Evolutionary conservation across 768 basidiomycete species (phyloP).

Genomic region (Gloeopeniophorella convolvens): DNA sequence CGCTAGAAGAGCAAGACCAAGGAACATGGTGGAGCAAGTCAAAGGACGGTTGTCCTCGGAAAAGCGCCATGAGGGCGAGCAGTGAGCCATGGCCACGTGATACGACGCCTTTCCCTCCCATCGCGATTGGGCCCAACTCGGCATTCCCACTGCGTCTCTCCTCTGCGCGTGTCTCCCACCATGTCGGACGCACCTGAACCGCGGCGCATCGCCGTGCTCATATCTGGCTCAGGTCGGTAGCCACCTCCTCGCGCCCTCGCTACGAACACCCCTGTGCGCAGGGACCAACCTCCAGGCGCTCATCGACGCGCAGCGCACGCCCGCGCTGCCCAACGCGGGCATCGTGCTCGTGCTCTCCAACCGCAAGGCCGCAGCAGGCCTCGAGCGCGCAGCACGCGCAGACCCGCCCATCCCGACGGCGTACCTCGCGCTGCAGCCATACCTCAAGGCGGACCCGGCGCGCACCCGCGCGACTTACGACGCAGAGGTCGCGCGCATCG

Average conservation of each 20-base stretch:
- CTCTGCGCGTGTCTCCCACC: neutral
- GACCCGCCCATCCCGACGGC: constrained; percentile 75
- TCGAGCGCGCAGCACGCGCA: constrained; percentile 68
- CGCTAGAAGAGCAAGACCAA: neutral
- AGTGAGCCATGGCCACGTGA: constrained; percentile 10
- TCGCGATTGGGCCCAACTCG: neutral
- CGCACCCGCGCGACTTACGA: constrained; percentile 84
- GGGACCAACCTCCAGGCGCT: constrained; percentile 96
- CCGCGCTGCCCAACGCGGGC: constrained; percentile 59
- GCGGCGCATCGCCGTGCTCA: constrained; percentile 37
- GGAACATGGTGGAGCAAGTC: constrained; percentile 3
- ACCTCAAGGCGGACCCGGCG: constrained; percentile 63
- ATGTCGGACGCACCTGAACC: constrained; percentile 4
- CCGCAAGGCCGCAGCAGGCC: constrained; percentile 84
- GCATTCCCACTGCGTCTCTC: neutral
- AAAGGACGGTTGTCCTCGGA: neutral
- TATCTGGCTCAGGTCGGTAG: constrained; percentile 55
- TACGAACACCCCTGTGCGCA: constrained; percentile 27
- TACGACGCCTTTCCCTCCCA: neutral
- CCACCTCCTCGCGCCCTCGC: neutral
- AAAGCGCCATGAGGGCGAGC: neutral
- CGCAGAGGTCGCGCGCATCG: constrained; percentile 63
- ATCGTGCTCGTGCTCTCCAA: constrained; percentile 88
- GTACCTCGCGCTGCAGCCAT: constrained; percentile 81
- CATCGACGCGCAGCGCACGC: constrained; percentile 77